Conservation (phyloP, 768 basidiomycete genomes). For the Terana coerulea region DNA sequence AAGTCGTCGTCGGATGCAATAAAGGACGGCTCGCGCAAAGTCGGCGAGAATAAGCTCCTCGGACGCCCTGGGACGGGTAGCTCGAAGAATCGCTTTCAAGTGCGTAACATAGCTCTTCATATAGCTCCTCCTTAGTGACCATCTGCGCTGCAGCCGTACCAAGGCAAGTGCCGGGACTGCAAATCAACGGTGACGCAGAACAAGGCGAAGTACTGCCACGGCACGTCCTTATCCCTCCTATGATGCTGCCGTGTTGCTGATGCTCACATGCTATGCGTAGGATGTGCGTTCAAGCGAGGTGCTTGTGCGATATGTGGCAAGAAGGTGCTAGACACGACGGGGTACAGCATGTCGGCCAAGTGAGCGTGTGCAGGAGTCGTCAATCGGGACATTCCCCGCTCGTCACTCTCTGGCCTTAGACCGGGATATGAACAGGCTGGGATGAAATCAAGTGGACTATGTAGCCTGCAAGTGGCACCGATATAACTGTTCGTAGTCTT, state of each 20-base stretch:
- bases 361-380: too few relatives aligned
- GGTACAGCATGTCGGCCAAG: conserved; percentile 85
- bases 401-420: too few relatives aligned
- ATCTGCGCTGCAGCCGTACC: conserved; percentile 59
- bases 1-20: conserved; percentile 66
- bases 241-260: background rate
- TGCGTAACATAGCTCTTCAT: conserved; percentile 30
- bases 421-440: too few relatives aligned
- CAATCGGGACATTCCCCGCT: too few relatives aligned
- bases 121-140: conserved; percentile 2
- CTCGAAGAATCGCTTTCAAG: conserved; percentile 77
- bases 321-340: conserved; percentile 76
- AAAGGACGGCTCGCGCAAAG: conserved; percentile 75
- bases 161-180: conserved; percentile 84
- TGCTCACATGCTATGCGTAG: conserved; percentile 32
- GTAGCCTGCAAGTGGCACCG: too few relatives aligned
- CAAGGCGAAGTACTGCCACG: conserved; percentile 86
- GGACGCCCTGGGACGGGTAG: conserved; percentile 52
- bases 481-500: too few relatives aligned
- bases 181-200: conserved; percentile 84
- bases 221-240: conserved; percentile 37
- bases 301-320: conserved; percentile 87
- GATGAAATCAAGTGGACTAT: too few relatives aligned
- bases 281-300: conserved; percentile 86
- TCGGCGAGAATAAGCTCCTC: conserved; percentile 78